Evolutionary conservation across 352 stramenopile genomes (phyloP).

Genomic region (Phytophthora sp.): DNA sequence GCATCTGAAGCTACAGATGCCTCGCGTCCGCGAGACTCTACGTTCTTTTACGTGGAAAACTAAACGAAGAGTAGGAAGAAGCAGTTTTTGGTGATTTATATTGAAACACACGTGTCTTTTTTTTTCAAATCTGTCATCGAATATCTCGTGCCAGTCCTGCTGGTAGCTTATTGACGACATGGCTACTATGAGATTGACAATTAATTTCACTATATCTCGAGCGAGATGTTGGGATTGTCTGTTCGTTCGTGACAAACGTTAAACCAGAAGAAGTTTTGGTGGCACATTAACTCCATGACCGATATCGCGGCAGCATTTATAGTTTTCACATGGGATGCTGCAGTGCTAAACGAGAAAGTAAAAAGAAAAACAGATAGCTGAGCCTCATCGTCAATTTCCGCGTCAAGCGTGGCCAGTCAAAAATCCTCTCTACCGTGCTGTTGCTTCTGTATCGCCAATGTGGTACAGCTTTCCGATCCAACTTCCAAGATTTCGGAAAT

Average conservation of each 20-base stretch:
- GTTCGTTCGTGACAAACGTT: slow-evolving; percentile 15
- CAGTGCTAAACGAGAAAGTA: background rate
- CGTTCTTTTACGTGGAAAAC: slow-evolving; percentile 79
- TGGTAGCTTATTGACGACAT: too few species aligned
- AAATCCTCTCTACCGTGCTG: too few species aligned
- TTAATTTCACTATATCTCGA: background rate
- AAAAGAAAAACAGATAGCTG: slow-evolving; percentile 3
- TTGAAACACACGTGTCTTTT: slow-evolving; percentile 1
- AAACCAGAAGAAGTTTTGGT: background rate
- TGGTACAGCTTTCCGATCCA: too few species aligned
- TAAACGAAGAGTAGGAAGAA: slow-evolving; percentile 14
- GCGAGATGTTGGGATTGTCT: background rate
- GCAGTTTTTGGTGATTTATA: too few species aligned
- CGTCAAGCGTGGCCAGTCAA: too few species aligned
- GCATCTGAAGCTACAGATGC: slow-evolving; percentile 40
- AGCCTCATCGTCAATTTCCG: slow-evolving; percentile 1
- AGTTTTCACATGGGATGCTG: slow-evolving; percentile 19
- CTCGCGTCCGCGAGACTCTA: slow-evolving; percentile 68
- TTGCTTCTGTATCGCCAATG: too few species aligned
- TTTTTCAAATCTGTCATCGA: slow-evolving; percentile 1
- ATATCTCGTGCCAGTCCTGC: too few species aligned
- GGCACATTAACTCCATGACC: background rate
- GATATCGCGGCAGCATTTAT: background rate
- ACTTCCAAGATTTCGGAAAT: too few species aligned
- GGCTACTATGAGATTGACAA: too few species aligned